Evolutionary conservation across 2,329 filamentous ascomycete species (phyloP).

Genomic region (Ilyonectria sp.): DNA sequence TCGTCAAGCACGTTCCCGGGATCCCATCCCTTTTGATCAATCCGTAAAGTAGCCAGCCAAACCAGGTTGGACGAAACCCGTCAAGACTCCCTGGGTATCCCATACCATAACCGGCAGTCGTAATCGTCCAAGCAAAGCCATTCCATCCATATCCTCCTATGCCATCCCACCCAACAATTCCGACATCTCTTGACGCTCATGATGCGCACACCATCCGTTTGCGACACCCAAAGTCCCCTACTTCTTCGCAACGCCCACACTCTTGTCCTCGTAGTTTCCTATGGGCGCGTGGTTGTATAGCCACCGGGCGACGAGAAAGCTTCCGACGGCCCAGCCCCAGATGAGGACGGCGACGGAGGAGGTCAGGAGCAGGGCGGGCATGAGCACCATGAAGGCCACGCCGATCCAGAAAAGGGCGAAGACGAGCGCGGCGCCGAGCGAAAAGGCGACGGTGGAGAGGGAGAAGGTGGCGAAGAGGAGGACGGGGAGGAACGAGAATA

Average conservation of each 20-base stretch:
- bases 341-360: constrained; percentile 73
- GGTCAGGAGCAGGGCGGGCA: constrained; percentile 78
- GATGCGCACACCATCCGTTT: neutral
- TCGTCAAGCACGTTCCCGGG: neutral
- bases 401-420: constrained; percentile 80
- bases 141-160: constrained; percentile 14
- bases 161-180: constrained; percentile 17
- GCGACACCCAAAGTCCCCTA: constrained; percentile 21
- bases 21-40: constrained; percentile 3
- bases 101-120: neutral
- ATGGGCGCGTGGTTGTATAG: constrained; percentile 57
- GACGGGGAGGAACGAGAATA: constrained; percentile 77
- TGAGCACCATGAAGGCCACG: constrained; percentile 76
- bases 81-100: constrained; percentile 9
- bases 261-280: constrained; percentile 34
- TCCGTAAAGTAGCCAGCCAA: neutral
- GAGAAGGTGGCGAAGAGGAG: constrained; percentile 79
- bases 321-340: constrained; percentile 77
- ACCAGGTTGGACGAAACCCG: neutral
- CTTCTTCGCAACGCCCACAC: constrained; percentile 45
- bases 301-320: constrained; percentile 67
- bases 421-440: constrained; percentile 72
- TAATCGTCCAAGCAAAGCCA: neutral
- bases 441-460: constrained; percentile 73
- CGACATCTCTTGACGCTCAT: neutral